Evolutionary conservation across 2,329 filamentous ascomycete genomes (phyloP), one percentile per base, ranked within the genome.

Genomic region (Penicillium sp.): DNA sequence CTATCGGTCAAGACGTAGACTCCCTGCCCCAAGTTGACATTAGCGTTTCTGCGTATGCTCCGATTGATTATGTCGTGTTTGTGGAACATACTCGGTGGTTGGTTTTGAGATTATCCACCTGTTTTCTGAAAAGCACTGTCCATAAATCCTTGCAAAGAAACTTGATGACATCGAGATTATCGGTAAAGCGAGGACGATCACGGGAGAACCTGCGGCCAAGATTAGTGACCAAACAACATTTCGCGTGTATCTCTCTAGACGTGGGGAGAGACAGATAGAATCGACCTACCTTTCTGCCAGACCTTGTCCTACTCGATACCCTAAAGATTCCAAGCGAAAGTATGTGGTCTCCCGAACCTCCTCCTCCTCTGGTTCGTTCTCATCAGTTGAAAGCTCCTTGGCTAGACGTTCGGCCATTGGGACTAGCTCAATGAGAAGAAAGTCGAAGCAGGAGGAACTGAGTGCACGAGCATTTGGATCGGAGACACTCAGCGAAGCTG

Each of bases 141-240:
- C 94, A 99, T 43, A 99, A 82, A 73, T 99, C 94, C 79, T 99
- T 99, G 84, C 94, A 99, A 48, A 99, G 81, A 70, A 99, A 97
- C 74, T 99, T 99, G 73, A 99, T 99, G 48, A 92, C 89, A 70
- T 97, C 94, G 41, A 99, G 85, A 4, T 92, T 92, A 66, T 96
- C 92, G 58, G 88, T 90, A 71, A 97, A 95, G 47, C 92, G 89
- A 40, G 93, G 91, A 49, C 91, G 83, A 72, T 95, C 89, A 69
- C 72, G 69, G 25, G 74, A 73, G 54, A 77, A 77, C 50, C 74
- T 77, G 49, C 22, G 12, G 6, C 25, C 3, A 43, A 12, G 11
- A 22, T 27, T 31, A 15, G 45, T 18, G 45, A 37, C 20, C 29
- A 5, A 29, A 14, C 18, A n/a, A 33, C 11, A 49, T 26, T 33